Conservation (phyloP, 768 basidiomycete genomes). For the Leccinum subgranulosum region DNA sequence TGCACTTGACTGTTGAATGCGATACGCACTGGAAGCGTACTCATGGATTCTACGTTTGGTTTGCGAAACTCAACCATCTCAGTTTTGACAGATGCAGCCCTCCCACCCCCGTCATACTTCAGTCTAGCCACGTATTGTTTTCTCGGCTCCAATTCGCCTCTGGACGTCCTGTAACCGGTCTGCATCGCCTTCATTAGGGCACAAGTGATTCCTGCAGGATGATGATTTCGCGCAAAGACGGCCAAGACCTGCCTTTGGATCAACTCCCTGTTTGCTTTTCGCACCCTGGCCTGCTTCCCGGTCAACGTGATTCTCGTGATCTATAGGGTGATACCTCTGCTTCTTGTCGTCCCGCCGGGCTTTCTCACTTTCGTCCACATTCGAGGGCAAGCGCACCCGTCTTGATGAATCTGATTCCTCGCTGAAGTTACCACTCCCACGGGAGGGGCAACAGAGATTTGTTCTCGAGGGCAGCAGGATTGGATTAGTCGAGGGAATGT, state of each 20-base stretch:
- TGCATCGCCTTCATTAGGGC: constrained; percentile 2
- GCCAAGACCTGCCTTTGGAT: constrained; percentile 34
- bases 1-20: constrained; percentile 23
- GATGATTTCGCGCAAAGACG: constrained; percentile 1
- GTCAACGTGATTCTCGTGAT: constrained; percentile 8
- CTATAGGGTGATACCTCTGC: constrained; percentile 12
- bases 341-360: constrained; percentile 1
- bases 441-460: constrained; percentile 55
- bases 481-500: constrained; percentile 24
- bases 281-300: constrained; percentile 17
- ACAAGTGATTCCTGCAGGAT: background rate
- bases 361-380: constrained; percentile 15
- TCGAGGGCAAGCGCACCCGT: constrained; percentile 9
- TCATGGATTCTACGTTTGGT: constrained; percentile 6
- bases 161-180: constrained; percentile 18
- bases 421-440: constrained; percentile 41
- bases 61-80: constrained; percentile 12
- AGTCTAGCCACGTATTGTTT: constrained; percentile 36
- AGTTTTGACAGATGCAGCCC: constrained; percentile 19
- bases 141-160: constrained; percentile 29
- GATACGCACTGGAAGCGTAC: constrained; percentile 37
- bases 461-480: constrained; percentile 47
- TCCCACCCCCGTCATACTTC: constrained; percentile 21
- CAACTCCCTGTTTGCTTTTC: constrained; percentile 24
- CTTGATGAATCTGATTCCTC: constrained; percentile 15